Evolutionary conservation across 2,329 filamentous ascomycete genomes (phyloP).

Genomic region (Colletotrichum destructivum): DNA sequence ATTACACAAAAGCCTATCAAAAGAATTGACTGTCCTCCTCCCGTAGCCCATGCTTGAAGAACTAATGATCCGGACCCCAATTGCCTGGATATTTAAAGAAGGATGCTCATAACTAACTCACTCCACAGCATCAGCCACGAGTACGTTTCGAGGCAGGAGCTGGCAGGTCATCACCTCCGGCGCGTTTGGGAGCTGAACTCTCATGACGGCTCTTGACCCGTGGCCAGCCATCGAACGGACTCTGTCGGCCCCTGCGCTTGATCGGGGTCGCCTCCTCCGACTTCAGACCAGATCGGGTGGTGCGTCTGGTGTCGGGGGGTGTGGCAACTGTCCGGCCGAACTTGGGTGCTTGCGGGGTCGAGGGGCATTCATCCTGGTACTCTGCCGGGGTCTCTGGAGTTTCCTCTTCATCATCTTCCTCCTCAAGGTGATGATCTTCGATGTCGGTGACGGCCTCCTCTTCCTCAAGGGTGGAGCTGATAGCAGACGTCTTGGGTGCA

Average conservation of each 20-base stretch:
- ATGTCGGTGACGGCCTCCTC: constrained; percentile 74
- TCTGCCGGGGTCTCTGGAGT: constrained; percentile 51
- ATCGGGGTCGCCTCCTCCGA: constrained; percentile 58
- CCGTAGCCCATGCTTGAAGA: constrained; percentile 22
- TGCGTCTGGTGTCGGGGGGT: constrained; percentile 74
- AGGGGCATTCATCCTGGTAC: constrained; percentile 18
- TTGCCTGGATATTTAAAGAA: constrained; percentile 20
- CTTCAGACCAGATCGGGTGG: constrained; percentile 71
- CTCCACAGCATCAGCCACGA: constrained; percentile 48
- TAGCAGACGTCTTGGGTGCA: constrained; percentile 46
- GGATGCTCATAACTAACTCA: constrained; percentile 21
- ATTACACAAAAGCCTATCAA: constrained; percentile 40
- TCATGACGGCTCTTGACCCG: constrained; percentile 70
- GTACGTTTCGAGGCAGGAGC: constrained; percentile 53
- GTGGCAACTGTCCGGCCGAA: constrained; percentile 68
- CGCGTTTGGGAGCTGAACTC: constrained; percentile 22
- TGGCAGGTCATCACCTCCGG: constrained; percentile 45
- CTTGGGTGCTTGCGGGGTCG: constrained; percentile 69
- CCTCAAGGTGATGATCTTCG: constrained; percentile 63
- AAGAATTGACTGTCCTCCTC: constrained; percentile 34
- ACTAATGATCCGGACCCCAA: constrained; percentile 5
- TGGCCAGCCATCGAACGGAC: constrained; percentile 78
- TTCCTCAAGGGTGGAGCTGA: constrained; percentile 60
- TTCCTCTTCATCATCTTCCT: constrained; percentile 53
- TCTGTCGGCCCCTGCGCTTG: constrained; percentile 59